These are phyloP conservation scores for Ganoderma lingzhi DNA, from an alignment of 1,284 basidiomycete species.

Conservation along the genomic window DNA sequence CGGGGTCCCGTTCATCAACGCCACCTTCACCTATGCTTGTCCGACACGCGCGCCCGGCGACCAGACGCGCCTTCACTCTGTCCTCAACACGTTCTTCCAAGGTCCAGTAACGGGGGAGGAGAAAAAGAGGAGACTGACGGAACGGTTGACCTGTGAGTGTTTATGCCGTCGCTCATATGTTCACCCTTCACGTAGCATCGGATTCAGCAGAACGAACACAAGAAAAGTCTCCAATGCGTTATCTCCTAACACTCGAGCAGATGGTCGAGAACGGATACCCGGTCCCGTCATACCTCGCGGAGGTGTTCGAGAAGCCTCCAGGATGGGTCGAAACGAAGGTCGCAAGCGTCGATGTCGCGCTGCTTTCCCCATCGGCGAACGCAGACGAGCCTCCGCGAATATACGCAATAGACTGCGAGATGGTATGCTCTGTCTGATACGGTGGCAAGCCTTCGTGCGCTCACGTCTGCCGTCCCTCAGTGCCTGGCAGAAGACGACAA, in stretches of 20 bases:
- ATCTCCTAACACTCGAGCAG: conserved; percentile 80
- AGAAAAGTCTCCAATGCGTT: conserved; percentile 70
- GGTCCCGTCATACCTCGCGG: conserved; percentile 80
- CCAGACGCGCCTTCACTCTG: conserved; percentile 83
- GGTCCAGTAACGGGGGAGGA: conserved; percentile 82
- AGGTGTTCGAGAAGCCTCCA: conserved; percentile 67
- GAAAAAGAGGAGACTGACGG: conserved; percentile 69
- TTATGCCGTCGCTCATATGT: not conserved
- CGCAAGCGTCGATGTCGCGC: conserved; percentile 35
- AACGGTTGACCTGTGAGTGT: conserved; percentile 62
- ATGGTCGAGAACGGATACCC: conserved; percentile 94
- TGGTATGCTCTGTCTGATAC: conserved; percentile 62
- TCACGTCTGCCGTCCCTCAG: conserved; percentile 47
- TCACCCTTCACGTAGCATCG: not conserved
- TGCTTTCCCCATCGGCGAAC: conserved; percentile 37
- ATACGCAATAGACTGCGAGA: conserved; percentile 90
- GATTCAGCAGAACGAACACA: conserved; percentile 63
- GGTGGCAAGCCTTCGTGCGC: no score
- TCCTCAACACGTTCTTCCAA: conserved; percentile 82
- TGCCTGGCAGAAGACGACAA: conserved; percentile 88
- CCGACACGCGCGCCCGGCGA: conserved; percentile 93
- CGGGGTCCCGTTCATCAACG: conserved; percentile 76
- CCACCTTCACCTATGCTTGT: conserved; percentile 89
- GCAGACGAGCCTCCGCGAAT: conserved; percentile 51
- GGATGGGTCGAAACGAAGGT: conserved; percentile 83